Conservation (phyloP, 257 asterid genomes). For the Nicotiana tomentosiformis region DNA sequence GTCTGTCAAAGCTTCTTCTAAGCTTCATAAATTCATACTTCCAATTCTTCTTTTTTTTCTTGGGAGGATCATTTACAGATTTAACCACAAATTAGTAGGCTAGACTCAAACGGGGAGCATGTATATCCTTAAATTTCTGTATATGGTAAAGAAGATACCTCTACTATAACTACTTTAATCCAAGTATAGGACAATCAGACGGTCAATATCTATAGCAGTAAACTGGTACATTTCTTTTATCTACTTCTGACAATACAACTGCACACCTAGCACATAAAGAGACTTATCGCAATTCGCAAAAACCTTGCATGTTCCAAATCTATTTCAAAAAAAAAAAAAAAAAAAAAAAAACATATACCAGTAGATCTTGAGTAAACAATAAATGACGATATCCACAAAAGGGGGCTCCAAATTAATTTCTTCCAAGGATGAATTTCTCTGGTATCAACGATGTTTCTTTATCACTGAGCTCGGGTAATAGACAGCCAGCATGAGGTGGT, state of each 20-base stretch:
- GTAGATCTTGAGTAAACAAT: neutral
- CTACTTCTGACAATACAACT: neutral
- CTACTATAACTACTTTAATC: neutral
- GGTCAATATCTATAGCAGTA: neutral
- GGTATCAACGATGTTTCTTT: neutral
- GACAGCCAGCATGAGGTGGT: neutral
- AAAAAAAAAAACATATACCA: neutral
- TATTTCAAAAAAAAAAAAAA: neutral
- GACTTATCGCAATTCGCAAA: neutral
- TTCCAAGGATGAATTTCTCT: neutral
- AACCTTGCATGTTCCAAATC: neutral
- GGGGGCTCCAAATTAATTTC: neutral
- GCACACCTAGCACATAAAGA: neutral
- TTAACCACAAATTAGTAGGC: neutral
- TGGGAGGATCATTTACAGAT: neutral
- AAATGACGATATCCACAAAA: slow-evolving; percentile 1
- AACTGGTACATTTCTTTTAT: neutral
- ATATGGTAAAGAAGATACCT: neutral
- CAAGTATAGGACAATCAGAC: neutral
- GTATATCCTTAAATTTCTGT: neutral
- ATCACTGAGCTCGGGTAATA: neutral
- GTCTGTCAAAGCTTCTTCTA: too few species aligned
- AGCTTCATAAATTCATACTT: neutral
- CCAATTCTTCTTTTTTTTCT: neutral
- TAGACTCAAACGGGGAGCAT: neutral